Evolutionary conservation across 495 filamentous ascomycete species (phyloP).

Genomic region (Aspergillus steynii): DNA sequence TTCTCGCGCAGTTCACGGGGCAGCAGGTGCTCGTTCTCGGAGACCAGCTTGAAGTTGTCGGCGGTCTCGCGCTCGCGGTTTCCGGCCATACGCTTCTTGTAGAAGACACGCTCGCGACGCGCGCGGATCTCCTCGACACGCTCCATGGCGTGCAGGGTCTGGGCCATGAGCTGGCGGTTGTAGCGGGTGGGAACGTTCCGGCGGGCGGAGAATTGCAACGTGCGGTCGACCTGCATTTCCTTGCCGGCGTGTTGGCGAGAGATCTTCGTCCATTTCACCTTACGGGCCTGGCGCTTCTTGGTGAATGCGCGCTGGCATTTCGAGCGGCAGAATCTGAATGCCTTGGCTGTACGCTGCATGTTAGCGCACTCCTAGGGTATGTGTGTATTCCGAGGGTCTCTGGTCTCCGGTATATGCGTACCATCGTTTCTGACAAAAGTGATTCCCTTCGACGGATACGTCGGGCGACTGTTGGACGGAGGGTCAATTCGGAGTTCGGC

Average conservation of each 20-base stretch:
- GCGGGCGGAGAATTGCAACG: slow-evolving; percentile 85
- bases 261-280: slow-evolving; percentile 84
- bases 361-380: slow-evolving; percentile 46
- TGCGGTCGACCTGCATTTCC: slow-evolving; percentile 93
- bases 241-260: slow-evolving; percentile 74
- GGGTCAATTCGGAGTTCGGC: background rate
- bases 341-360: slow-evolving; percentile 7
- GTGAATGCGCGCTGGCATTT: slow-evolving; percentile 99
- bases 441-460: slow-evolving; percentile 88
- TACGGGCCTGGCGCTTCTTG: slow-evolving; percentile 89
- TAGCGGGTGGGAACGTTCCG: slow-evolving; percentile 95
- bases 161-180: slow-evolving; percentile 83
- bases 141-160: slow-evolving; percentile 89
- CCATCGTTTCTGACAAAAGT: slow-evolving; percentile 63
- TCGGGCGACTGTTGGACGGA: slow-evolving; percentile 45
- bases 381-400: background rate
- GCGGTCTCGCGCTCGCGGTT: slow-evolving; percentile 77
- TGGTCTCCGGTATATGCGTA: slow-evolving; percentile 1
- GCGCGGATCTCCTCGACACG: slow-evolving; percentile 83
- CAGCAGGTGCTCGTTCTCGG: slow-evolving; percentile 82
- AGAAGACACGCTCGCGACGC: slow-evolving; percentile 83
- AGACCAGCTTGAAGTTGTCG: slow-evolving; percentile 82
- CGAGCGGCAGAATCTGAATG: slow-evolving; percentile 66
- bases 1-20: slow-evolving; percentile 48
- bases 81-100: slow-evolving; percentile 87